These are phyloP conservation scores for Wallacemonas rigidus DNA, from an alignment of 208 protist genomes.

Conservation along the genomic window DNA sequence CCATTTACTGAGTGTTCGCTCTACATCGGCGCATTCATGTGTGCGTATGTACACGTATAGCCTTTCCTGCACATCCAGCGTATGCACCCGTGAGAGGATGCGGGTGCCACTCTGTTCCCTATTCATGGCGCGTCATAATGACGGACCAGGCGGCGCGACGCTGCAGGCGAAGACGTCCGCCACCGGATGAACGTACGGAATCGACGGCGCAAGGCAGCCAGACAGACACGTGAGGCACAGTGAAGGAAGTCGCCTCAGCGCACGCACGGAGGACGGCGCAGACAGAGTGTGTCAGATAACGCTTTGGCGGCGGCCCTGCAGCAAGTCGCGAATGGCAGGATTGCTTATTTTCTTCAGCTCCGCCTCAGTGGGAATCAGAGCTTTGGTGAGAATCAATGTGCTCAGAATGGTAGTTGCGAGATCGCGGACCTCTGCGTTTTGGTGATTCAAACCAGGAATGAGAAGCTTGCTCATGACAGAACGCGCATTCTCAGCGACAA, in stretches of 20 bases:
- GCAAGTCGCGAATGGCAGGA: constrained; percentile 53
- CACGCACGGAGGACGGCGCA: background rate
- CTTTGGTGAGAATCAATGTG: constrained; percentile 32
- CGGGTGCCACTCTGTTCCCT: too few species aligned
- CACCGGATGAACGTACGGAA: too few species aligned
- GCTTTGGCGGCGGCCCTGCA: constrained; percentile 21
- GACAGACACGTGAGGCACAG: too few species aligned
- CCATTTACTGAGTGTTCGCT: too few species aligned
- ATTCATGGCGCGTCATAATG: too few species aligned
- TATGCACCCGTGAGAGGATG: too few species aligned
- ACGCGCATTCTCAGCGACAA: constrained; percentile 26
- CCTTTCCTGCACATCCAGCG: too few species aligned
- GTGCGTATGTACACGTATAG: too few species aligned
- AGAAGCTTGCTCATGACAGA: constrained; percentile 59
- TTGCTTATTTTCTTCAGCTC: constrained; percentile 66
- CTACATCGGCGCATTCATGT: too few species aligned
- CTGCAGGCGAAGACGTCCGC: too few species aligned
- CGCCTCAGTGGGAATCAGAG: constrained; percentile 44
- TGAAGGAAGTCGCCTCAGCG: background rate
- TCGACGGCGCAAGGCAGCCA: too few species aligned
- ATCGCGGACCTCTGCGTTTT: constrained; percentile 80
- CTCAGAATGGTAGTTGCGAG: constrained; percentile 43
- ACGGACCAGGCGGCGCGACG: too few species aligned
- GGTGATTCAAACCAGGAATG: constrained; percentile 77
- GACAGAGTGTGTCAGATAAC: background rate